A percentile compares a stretch with the other conserved stretches of the same genome.
Evolutionary conservation across 495 filamentous ascomycete genomes (phyloP).

Genomic region (Parathielavia appendiculata): DNA sequence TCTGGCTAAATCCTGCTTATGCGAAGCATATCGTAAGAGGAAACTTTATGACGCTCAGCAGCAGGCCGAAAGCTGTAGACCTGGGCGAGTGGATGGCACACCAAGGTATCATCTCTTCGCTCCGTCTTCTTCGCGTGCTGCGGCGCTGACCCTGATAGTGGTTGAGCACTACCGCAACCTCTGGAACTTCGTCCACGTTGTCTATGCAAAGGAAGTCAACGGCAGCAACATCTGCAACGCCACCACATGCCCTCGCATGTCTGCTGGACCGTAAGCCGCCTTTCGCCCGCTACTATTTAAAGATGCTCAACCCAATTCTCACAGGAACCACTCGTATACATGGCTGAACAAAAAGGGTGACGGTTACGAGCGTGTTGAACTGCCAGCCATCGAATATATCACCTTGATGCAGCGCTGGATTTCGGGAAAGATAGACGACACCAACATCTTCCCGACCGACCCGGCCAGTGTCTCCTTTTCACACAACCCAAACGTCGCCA

Average conservation of each 20-base stretch:
- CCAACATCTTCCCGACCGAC: constrained; percentile 78
- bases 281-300: background rate
- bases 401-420: constrained; percentile 92
- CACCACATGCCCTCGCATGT: constrained; percentile 81
- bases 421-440: constrained; percentile 81
- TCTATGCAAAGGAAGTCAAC: constrained; percentile 71
- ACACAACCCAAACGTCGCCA: constrained; percentile 51
- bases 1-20: constrained; percentile 60
- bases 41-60: constrained; percentile 92
- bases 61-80: constrained; percentile 82
- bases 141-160: constrained; percentile 44
- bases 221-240: constrained; percentile 75
- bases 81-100: constrained; percentile 91
- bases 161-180: constrained; percentile 87
- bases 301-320: constrained; percentile 13
- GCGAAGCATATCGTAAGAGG: constrained; percentile 86
- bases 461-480: constrained; percentile 52
- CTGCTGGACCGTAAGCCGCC: constrained; percentile 71
- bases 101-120: constrained; percentile 61
- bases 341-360: constrained; percentile 61
- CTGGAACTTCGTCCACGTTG: constrained; percentile 74
- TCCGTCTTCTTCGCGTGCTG: background rate
- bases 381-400: constrained; percentile 81
- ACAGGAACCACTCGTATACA: constrained; percentile 84
- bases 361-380: constrained; percentile 56